Conservation (phyloP, 495 filamentous ascomycete species). For the Hypoxylon fragiforme region DNA sequence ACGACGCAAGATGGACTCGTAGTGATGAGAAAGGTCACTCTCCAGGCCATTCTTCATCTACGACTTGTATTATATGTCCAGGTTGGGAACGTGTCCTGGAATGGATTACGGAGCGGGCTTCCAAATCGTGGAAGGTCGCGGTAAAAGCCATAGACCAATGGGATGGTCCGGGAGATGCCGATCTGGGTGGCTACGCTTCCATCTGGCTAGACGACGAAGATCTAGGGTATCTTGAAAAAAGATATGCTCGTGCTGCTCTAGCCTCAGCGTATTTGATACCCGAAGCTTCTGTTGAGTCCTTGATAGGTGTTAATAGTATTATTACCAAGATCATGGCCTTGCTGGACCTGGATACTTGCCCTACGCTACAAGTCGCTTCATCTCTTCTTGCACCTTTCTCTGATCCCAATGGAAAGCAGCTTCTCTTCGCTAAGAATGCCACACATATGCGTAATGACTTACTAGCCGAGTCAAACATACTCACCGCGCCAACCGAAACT, state of each 20-base stretch:
- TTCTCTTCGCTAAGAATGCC: slow-evolving; percentile 45
- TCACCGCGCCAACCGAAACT: slow-evolving; percentile 66
- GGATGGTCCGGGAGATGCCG: slow-evolving; percentile 80
- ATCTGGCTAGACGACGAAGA: slow-evolving; percentile 56
- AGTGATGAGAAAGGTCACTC: slow-evolving; percentile 20
- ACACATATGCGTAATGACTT: slow-evolving; percentile 57
- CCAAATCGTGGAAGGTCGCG: slow-evolving; percentile 60
- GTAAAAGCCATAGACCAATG: slow-evolving; percentile 70
- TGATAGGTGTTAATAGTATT: slow-evolving; percentile 66
- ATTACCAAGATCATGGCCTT: slow-evolving; percentile 61
- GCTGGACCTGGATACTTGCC: slow-evolving; percentile 59
- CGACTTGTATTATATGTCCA: slow-evolving; percentile 37
- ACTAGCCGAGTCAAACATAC: slow-evolving; percentile 61
- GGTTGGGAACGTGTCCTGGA: slow-evolving; percentile 81
- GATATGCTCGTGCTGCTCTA: slow-evolving; percentile 73
- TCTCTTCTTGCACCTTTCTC: slow-evolving; percentile 47
- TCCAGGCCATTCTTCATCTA: slow-evolving; percentile 11
- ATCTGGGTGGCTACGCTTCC: slow-evolving; percentile 70
- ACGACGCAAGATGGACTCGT: slow-evolving; percentile 63
- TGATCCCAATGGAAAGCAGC: slow-evolving; percentile 31
- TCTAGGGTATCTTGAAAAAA: slow-evolving; percentile 55
- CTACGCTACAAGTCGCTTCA: slow-evolving; percentile 48
- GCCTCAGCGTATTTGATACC: slow-evolving; percentile 72
- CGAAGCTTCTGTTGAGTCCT: slow-evolving; percentile 58
- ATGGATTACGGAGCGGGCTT: slow-evolving; percentile 67